Conservation (phyloP, 169 alveolate genomes). For the Eimeria tenella region DNA sequence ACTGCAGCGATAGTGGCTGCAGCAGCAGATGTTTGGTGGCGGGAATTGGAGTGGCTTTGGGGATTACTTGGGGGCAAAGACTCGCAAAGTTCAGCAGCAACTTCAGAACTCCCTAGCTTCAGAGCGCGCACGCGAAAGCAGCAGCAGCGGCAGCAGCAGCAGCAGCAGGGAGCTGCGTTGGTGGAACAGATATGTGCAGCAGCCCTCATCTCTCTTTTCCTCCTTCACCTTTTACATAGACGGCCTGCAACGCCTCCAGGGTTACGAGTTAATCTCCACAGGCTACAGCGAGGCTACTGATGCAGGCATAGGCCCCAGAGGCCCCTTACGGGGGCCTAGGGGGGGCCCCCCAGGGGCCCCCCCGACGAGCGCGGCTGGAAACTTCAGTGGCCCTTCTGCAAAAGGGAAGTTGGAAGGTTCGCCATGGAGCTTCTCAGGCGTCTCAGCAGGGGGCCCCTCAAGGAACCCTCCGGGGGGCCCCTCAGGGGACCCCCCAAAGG, state of each 20-base stretch:
- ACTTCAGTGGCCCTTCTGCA: neutral
- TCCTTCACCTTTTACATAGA: constrained; percentile 12
- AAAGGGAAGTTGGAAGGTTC: too few relatives aligned
- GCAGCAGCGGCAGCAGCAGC: constrained; percentile 39
- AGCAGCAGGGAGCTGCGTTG: constrained; percentile 15
- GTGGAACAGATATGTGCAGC: neutral
- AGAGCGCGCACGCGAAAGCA: neutral
- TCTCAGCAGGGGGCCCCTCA: too few relatives aligned
- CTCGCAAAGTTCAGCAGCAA: constrained; percentile 41
- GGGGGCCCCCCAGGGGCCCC: constrained; percentile 22
- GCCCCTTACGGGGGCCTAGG: neutral
- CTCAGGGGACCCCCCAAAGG: neutral
- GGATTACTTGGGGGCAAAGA: constrained; percentile 41
- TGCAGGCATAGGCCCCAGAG: too few relatives aligned
- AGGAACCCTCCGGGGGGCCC: neutral
- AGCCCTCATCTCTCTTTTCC: neutral
- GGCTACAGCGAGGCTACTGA: neutral
- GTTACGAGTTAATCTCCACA: neutral
- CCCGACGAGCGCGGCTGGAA: neutral
- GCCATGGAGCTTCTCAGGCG: too few relatives aligned
- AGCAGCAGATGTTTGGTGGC: constrained; percentile 67
- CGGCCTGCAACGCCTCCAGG: constrained; percentile 33
- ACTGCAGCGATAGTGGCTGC: neutral
- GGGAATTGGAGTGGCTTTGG: constrained; percentile 50
- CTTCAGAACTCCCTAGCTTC: constrained; percentile 37